Evolutionary conservation across 257 asterid species (phyloP), one percentile per base, ranked within the genome.

Genomic region (Scutellaria galericulata): DNA sequence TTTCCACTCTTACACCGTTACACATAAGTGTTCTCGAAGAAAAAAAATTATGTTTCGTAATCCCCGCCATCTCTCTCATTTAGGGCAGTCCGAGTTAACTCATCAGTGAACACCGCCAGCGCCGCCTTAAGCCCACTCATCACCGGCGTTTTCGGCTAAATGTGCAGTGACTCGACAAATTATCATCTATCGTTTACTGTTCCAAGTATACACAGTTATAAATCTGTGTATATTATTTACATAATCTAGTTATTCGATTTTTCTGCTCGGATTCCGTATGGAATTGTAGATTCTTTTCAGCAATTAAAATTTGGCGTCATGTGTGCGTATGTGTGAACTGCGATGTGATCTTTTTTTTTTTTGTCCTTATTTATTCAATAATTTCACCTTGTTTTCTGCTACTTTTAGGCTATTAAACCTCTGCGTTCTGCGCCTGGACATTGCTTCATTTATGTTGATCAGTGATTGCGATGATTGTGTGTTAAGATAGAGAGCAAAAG

Each of bases 401-500:
- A 20, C 15, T 24, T 24, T 22, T 35, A 56, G 10, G 13, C 7
- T 56, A 24, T 56, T 56, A 4, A 27, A 27, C 15, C 22, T 24
- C 3, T 1, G 40, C 2, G 5, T 58, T 31, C 1, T 58, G 20
- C 20, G 45, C 10, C 1, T 58, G 37, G 22, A 58, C n/a, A 27
- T 15, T 40, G 27, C 4, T 8, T 11, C 7, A 0, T 20, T 64
- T 45, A 4, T 64, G 45, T 7, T 64, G 53, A 63, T 20, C 68
- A 15, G 69, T 44, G 35, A 20, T 42, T 42, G 15, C 14, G 44
- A 39, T 41, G 20, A 62, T 62, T 62, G 39, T 27, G 70, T 54
- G 47, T 14, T 39, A 60, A 66, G 84, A 18, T 39, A 50, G 78
- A 58, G 58, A 58, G 48, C 10, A 20, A 4, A 22, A 64, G 55